Evolutionary conservation across 2,329 filamentous ascomycete species (phyloP).

Genomic region (Cladosporium sp.): DNA sequence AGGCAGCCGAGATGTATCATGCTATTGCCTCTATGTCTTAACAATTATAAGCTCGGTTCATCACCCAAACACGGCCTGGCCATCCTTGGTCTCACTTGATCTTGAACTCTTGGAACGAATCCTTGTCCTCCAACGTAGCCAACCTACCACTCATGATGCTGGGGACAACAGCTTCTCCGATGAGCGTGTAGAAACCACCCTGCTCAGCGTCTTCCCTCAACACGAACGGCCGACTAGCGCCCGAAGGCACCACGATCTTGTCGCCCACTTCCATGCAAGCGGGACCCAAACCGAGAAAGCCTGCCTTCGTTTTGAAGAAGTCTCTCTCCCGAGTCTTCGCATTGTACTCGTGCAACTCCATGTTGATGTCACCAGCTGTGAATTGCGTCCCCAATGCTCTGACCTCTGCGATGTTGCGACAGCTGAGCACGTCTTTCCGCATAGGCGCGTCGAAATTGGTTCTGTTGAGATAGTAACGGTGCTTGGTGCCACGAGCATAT

Average conservation of each 20-base stretch:
- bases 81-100: background rate
- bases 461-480: constrained; percentile 13
- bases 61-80: background rate
- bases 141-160: constrained; percentile 14
- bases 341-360: constrained; percentile 14
- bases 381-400: constrained; percentile 11
- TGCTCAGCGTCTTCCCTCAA: constrained; percentile 4
- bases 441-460: constrained; percentile 14
- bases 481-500: constrained; percentile 11
- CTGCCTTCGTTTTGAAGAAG: constrained; percentile 20
- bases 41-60: too few species aligned
- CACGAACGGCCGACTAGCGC: constrained; percentile 16
- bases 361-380: constrained; percentile 8
- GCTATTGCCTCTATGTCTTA: too few species aligned
- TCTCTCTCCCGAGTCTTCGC: constrained; percentile 17
- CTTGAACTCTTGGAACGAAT: background rate
- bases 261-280: constrained; percentile 11
- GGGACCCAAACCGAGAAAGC: constrained; percentile 20
- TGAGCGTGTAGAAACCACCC: constrained; percentile 9
- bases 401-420: constrained; percentile 7
- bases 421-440: constrained; percentile 14
- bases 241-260: constrained; percentile 14
- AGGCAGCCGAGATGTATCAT: too few species aligned
- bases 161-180: constrained; percentile 15
- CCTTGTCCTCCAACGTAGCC: background rate